phyloP scores from a whole-genome alignment of 1,139 yeast species.

The Pichia sp. region DNA sequence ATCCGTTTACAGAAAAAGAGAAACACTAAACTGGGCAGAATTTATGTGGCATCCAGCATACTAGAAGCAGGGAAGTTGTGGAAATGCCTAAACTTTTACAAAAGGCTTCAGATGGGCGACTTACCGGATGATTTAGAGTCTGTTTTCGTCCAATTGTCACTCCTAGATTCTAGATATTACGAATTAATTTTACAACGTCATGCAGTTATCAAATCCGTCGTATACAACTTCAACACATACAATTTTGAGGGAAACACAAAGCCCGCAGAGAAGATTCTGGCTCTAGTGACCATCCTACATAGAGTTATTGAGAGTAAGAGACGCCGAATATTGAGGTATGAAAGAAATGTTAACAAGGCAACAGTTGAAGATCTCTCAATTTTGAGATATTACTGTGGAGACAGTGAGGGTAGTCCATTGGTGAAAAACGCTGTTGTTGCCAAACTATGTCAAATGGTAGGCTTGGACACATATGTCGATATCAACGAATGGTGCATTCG shows the following conservation, averaged over 20 bases:
- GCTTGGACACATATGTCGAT: background rate
- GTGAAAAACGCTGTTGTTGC: constrained; percentile 16
- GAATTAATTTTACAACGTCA: constrained; percentile 14
- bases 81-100: background rate
- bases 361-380: constrained; percentile 19
- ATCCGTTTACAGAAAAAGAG: background rate
- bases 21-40: constrained; percentile 13
- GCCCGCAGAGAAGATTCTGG: constrained; percentile 4
- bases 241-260: background rate
- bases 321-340: background rate
- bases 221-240: background rate
- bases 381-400: constrained; percentile 22
- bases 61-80: constrained; percentile 9
- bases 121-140: constrained; percentile 15
- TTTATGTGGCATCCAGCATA: constrained; percentile 20
- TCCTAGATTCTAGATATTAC: constrained; percentile 21
- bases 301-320: constrained; percentile 1
- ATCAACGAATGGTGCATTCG: constrained; percentile 12
- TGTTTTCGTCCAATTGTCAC: constrained; percentile 16
- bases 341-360: background rate
- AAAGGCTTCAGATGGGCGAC: background rate
- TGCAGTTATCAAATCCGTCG: constrained; percentile 1
- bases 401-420: constrained; percentile 13
- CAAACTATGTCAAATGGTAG: constrained; percentile 13
- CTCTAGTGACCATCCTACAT: constrained; percentile 4